Evolutionary conservation across 1,284 basidiomycete species (phyloP), one percentile per base, ranked within the genome.

Genomic region (Ceratobasidium sp.): DNA sequence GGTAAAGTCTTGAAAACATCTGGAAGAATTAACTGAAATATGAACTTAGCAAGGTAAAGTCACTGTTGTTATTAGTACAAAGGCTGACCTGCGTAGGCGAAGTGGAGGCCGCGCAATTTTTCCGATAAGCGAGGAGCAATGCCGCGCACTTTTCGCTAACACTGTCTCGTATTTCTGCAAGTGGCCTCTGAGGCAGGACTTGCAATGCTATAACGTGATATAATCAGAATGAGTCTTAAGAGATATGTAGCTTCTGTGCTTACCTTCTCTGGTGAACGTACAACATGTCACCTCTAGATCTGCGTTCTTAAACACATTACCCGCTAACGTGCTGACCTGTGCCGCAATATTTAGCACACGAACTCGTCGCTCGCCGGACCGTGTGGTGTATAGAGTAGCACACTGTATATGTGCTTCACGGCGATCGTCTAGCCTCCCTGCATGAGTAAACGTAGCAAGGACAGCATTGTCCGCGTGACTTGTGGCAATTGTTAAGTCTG

Each of bases 1-100:
- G 97, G 96, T 69, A 99, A 87, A 1, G 93, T 88, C 82, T 94
- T 93, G 87, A 97, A 97, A 1, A 92, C 92, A 83, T 99, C 98
- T 0, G 98, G 98, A 44, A 99, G 89, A 78, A 99, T 94, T 74
- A 99, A 84, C 94, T 97, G 78, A 4, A 67, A 41, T 63, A 33
- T 15, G 11, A 15, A 41, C 59, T 71, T 36, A 69, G 53, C 17
- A 57, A 47, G 75, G 60, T 36, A 66, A 64, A 36, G 33, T 29
- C 33, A 54, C 31, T 50, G 6, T 45, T 31, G 51, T 63, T 36
- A 51, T 56, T 24, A 27, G 24, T 31, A 33, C 17, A 51, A 17
- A 14, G 22, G 77, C 85, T 77, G 77, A 95, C 95, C 86, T 98
- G 97, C 6, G 94, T 93, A 0, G 89, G 85, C 24, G 89, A 87